phyloP scores from a whole-genome alignment of 805 yeast genomes.

The Komagataella populi region DNA sequence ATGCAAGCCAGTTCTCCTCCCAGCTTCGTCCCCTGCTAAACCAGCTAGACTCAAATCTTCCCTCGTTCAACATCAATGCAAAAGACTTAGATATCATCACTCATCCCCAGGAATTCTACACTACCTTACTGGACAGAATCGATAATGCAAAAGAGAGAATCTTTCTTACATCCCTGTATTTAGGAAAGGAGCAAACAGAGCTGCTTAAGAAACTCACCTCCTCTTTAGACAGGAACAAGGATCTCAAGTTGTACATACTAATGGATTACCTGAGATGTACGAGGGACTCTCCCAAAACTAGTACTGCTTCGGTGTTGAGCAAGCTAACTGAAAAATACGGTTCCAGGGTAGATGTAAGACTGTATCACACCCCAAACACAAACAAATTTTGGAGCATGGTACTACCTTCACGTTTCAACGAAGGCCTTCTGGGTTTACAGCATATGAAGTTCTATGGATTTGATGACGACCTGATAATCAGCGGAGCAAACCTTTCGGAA shows the following conservation, averaged over 20 bases:
- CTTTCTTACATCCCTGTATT: slow-evolving; percentile 73
- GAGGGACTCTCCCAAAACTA: slow-evolving; percentile 71
- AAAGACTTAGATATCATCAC: slow-evolving; percentile 48
- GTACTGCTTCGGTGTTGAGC: slow-evolving; percentile 67
- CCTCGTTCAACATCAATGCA: slow-evolving; percentile 45
- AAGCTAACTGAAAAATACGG: slow-evolving; percentile 53
- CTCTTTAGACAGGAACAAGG: slow-evolving; percentile 46
- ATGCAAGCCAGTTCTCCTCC: not conserved
- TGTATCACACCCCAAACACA: slow-evolving; percentile 84
- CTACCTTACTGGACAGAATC: slow-evolving; percentile 48
- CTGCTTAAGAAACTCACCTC: slow-evolving; percentile 45
- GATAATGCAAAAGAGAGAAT: slow-evolving; percentile 46
- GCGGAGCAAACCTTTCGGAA: slow-evolving; percentile 83
- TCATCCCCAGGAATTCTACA: slow-evolving; percentile 65
- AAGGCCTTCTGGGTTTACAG: slow-evolving; percentile 79
- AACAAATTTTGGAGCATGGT: slow-evolving; percentile 48
- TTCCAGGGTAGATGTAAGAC: slow-evolving; percentile 59
- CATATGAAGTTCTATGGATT: slow-evolving; percentile 97
- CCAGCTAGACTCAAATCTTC: slow-evolving; percentile 52
- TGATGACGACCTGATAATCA: slow-evolving; percentile 75
- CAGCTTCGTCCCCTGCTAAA: slow-evolving; percentile 7
- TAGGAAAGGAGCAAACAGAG: slow-evolving; percentile 76
- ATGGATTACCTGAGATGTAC: slow-evolving; percentile 89
- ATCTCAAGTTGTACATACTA: slow-evolving; percentile 56
- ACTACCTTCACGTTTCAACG: slow-evolving; percentile 78